Evolutionary conservation across 2,329 filamentous ascomycete species (phyloP).

Genomic region (Colletotrichum sp.): DNA sequence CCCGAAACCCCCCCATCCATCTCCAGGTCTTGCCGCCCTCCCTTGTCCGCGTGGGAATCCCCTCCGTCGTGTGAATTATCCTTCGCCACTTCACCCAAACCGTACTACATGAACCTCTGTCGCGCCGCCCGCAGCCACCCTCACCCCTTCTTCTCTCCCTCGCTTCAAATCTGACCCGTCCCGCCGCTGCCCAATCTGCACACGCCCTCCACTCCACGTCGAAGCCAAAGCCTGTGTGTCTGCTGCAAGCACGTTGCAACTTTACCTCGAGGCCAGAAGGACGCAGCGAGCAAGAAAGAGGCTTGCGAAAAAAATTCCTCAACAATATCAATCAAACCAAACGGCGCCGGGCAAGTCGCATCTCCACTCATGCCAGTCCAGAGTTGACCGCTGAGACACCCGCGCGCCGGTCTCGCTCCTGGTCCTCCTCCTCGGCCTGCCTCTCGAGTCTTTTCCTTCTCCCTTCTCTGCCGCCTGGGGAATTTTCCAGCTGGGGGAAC

Average conservation of each 20-base stretch:
- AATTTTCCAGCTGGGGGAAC: neutral
- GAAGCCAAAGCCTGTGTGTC: neutral
- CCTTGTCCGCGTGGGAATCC: neutral
- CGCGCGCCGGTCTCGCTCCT: conserved; percentile 20
- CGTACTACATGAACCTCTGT: conserved; percentile 16
- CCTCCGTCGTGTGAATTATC: neutral
- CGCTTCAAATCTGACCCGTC: neutral
- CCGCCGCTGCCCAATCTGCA: neutral
- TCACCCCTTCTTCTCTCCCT: neutral
- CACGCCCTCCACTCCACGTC: neutral
- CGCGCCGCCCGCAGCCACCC: conserved; percentile 15
- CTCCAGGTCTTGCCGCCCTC: neutral
- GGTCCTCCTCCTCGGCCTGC: neutral
- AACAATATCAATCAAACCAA: neutral
- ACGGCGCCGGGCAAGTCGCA: conserved; percentile 9
- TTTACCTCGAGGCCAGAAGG: neutral
- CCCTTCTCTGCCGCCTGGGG: neutral
- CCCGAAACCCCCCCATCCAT: neutral
- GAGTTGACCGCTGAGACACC: conserved; percentile 20
- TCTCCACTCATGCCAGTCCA: conserved; percentile 19
- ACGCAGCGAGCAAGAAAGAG: neutral
- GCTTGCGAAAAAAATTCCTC: neutral
- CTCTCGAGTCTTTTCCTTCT: neutral
- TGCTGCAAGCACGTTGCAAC: neutral
- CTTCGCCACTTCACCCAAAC: conserved; percentile 17